phyloP scores from a whole-genome alignment of 768 basidiomycete genomes.

The Russula sp. region DNA sequence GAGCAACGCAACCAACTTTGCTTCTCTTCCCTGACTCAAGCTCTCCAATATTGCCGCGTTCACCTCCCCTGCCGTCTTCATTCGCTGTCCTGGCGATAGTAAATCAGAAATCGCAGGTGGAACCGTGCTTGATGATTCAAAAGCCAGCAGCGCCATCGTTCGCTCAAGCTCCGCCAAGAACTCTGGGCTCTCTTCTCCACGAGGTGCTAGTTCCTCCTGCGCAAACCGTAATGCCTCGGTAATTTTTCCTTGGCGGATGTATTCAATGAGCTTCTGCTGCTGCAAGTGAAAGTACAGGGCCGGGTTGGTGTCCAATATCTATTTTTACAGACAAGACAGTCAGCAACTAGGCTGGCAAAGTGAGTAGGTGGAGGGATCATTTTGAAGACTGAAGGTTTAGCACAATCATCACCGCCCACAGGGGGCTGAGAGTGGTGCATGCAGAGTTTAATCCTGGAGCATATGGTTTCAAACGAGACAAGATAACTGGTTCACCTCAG shows the following conservation, averaged over 20 bases:
- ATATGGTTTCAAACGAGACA: not conserved
- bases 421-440: conserved; percentile 97
- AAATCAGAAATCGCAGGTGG: conserved; percentile 70
- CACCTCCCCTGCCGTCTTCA: conserved; percentile 93
- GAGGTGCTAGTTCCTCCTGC: conserved; percentile 87
- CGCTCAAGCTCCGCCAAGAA: conserved; percentile 88
- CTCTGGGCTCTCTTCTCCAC: conserved; percentile 91
- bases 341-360: conserved; percentile 6
- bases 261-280: conserved; percentile 93
- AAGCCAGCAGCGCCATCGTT: conserved; percentile 89
- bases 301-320: conserved; percentile 97
- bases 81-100: conserved; percentile 76
- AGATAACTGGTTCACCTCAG: conserved; percentile 64
- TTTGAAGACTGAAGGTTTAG: conserved; percentile 96
- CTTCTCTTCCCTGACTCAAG: conserved; percentile 86
- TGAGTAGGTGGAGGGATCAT: conserved; percentile 38
- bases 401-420: conserved; percentile 77
- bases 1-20: conserved; percentile 77
- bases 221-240: conserved; percentile 84
- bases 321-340: conserved; percentile 23
- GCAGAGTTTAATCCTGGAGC: conserved; percentile 77
- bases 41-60: conserved; percentile 94
- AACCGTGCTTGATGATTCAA: conserved; percentile 53
- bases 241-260: conserved; percentile 76
- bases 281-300: conserved; percentile 92